These are phyloP conservation scores for Chlorella sp. DNA, from an alignment of 139 green algal genomes.

Conservation along the genomic window DNA sequence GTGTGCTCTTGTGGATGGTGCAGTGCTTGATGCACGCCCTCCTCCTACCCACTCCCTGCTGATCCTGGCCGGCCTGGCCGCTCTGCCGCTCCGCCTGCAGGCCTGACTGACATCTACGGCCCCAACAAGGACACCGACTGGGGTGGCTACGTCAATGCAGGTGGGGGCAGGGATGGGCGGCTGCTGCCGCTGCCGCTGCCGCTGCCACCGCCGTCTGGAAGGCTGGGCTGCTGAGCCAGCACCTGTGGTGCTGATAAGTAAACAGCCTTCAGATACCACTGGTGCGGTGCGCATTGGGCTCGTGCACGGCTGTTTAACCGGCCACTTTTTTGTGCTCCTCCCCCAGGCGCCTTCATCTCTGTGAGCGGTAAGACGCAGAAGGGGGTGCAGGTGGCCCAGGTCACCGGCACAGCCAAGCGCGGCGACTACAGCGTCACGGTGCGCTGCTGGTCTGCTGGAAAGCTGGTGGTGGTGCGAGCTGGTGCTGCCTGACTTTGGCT, in stretches of 20 bases:
- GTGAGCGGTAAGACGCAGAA: not conserved
- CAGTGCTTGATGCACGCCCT: not conserved
- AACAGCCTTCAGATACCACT: too few species aligned
- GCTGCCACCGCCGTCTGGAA: too few species aligned
- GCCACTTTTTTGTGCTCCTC: too few species aligned
- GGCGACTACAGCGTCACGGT: not conserved
- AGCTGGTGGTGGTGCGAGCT: not conserved
- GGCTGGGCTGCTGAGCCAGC: too few species aligned
- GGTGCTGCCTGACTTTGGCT: not conserved
- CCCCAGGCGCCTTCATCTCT: not conserved
- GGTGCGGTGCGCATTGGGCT: too few species aligned
- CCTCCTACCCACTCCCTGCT: not conserved
- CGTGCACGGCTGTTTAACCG: too few species aligned
- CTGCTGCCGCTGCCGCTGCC: not conserved
- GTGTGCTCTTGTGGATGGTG: too few species aligned
- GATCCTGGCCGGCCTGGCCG: not conserved
- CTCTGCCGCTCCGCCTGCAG: not conserved
- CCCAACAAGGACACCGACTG: not conserved
- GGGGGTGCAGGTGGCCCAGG: not conserved
- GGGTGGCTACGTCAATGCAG: not conserved
- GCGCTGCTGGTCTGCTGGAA: not conserved
- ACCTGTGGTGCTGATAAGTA: too few species aligned
- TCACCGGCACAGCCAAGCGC: not conserved
- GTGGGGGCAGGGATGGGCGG: not conserved
- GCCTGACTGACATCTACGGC: conserved; percentile 4